Evolutionary conservation across 208 protist species (phyloP), one percentile per base, ranked within the genome.

Genomic region (Acanthamoeba sp.): DNA sequence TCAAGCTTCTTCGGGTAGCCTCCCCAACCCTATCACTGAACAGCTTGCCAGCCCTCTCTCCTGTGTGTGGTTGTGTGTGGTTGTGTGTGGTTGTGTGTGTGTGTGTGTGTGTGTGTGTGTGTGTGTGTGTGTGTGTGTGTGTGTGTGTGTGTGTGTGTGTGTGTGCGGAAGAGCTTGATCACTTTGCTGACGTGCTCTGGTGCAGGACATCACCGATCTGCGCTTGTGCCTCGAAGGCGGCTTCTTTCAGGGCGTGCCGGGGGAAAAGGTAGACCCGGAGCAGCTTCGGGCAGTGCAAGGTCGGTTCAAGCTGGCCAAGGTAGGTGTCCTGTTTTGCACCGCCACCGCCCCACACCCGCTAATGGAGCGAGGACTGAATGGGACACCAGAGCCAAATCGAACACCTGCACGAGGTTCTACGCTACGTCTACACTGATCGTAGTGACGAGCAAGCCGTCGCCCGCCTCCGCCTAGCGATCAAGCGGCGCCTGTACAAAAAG

Each of bases 401-500:
- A 78, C 66, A 78, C 22, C 22, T 78, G 66, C 66, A 78, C 36
- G 66, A 78, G 36, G 66, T 78, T 14, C 34, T 78, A 6, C 36
- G 34, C 29, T 78, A 78, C 66, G 36, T 36, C 6, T 20, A 78
- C 22, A 27, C 20, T 14, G 66, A 78, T 22, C 14, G 36, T 18
- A 7, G 66, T 22, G 36, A 78, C 66, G 36, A 78, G 36, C 34
- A 34, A 14, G 12, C 4, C 29, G 29, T 42, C 66, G 36, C 29
- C 3, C 29, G 66, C 12, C 36, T 42, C 66, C 29, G 66, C 9
- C n/a, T 78, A n/a, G 9, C 34, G 0, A n/a, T 78, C 34, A 78
- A 78, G 66, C 66, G 36, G 27, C 66, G 66, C 0, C 66, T 78
- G 9, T 34, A 78, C 66, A 78, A 78, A 20, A 78, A 78, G 66